Evolutionary conservation across 2,329 filamentous ascomycete species (phyloP).

Genomic region (Pseudohalonectria lignicola): DNA sequence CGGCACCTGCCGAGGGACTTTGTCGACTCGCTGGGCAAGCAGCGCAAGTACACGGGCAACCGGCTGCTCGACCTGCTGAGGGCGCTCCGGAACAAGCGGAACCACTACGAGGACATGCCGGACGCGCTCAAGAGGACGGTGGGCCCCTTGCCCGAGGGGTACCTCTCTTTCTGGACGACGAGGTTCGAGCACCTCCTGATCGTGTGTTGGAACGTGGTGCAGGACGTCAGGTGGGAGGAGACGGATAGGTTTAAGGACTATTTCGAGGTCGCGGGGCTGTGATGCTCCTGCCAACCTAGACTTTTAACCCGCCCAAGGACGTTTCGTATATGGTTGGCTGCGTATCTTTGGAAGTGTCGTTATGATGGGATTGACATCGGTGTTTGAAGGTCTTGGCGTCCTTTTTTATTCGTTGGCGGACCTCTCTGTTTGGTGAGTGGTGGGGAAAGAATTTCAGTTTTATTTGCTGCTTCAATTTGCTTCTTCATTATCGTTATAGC

Average conservation of each 20-base stretch:
- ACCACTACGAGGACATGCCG: constrained; percentile 95
- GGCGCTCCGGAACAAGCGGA: constrained; percentile 88
- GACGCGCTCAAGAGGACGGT: constrained; percentile 61
- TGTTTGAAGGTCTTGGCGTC: too few species aligned
- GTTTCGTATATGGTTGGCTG: too few species aligned
- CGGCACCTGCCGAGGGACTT: constrained; percentile 67
- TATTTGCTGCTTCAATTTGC: too few species aligned
- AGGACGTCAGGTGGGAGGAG: constrained; percentile 50
- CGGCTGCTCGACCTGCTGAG: constrained; percentile 77
- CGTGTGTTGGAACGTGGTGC: constrained; percentile 65
- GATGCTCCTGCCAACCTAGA: too few species aligned
- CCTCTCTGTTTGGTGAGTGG: too few species aligned
- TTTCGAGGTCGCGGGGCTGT: constrained; percentile 39
- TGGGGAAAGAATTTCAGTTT: too few species aligned
- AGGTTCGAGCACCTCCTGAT: constrained; percentile 72
- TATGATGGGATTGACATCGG: too few species aligned
- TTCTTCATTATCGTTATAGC: too few species aligned
- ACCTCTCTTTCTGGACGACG: constrained; percentile 72
- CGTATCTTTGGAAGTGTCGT: too few species aligned
- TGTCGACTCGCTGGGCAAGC: constrained; percentile 81
- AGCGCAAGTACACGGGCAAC: constrained; percentile 84
- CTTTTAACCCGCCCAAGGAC: too few species aligned
- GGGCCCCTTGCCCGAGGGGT: constrained; percentile 66
- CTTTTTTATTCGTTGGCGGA: too few species aligned
- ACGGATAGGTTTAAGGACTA: constrained; percentile 63